Percentiles rank a stretch among this genome's conserved stretches.
Conservation (phyloP, 345 rosid genomes). For the Bruguiera parviflora region DNA sequence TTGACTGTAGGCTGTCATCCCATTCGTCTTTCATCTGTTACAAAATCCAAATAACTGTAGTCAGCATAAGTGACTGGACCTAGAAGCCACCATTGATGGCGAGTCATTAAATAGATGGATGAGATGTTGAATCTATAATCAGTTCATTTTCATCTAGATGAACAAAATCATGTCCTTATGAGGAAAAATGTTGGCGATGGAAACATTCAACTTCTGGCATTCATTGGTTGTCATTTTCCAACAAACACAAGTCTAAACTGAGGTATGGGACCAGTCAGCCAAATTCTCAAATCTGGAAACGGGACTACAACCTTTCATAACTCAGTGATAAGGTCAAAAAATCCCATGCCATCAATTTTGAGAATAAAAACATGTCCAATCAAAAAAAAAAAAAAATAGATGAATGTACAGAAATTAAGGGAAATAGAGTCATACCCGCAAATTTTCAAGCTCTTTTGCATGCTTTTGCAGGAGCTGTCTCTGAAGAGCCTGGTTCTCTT, state of each 20-base stretch:
- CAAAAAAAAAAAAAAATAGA: not conserved
- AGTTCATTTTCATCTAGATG: not conserved
- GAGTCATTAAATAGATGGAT: not conserved
- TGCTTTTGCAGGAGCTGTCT: constrained; percentile 85
- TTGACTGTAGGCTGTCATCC: constrained; percentile 90
- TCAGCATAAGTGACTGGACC: constrained; percentile 1
- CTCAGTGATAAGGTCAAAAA: no score
- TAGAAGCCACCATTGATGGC: not conserved
- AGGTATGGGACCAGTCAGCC: not conserved
- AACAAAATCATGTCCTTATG: not conserved
- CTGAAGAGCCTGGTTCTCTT: constrained; percentile 93
- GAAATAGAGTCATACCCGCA: constrained; percentile 41
- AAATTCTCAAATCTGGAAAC: not conserved
- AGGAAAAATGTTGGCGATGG: not conserved
- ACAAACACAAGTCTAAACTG: not conserved
- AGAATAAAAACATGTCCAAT: not conserved
- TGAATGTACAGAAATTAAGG: not conserved
- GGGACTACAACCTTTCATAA: not conserved
- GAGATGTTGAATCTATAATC: not conserved
- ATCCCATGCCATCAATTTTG: not conserved
- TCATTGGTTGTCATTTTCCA: no score
- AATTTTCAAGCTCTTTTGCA: constrained; percentile 72
- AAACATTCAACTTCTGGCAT: no score
- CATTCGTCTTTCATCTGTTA: constrained; percentile 82
- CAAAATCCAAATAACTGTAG: constrained; percentile 14